phyloP scores from a whole-genome alignment of 2,329 filamentous ascomycete genomes.

The Alternaria rosae region DNA sequence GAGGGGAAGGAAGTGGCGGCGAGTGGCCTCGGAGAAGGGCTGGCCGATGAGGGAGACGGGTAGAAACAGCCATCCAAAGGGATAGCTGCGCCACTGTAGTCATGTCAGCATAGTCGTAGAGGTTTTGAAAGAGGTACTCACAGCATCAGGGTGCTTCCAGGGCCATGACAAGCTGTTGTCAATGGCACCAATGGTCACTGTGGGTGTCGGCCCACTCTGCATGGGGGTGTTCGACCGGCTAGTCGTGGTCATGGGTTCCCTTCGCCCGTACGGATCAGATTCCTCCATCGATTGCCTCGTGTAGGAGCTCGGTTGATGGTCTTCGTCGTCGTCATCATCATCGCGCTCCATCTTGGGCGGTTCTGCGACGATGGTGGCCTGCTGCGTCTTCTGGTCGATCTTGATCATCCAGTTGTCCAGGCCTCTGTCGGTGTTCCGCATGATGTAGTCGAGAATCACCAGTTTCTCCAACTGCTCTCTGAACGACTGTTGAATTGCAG shows the following conservation, averaged over 20 bases:
- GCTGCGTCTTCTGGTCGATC: constrained; percentile 83
- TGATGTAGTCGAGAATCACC: constrained; percentile 97
- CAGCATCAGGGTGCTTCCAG: constrained; percentile 97
- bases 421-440: constrained; percentile 97
- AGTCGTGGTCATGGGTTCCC: constrained; percentile 83
- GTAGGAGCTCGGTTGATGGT: constrained; percentile 57
- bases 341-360: constrained; percentile 71
- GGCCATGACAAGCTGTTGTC: constrained; percentile 99
- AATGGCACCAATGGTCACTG: constrained; percentile 86
- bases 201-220: constrained; percentile 60
- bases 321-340: constrained; percentile 40
- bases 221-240: constrained; percentile 65
- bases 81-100: constrained; percentile 78
- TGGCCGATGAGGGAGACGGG: constrained; percentile 95
- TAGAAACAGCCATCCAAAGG: constrained; percentile 97
- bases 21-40: constrained; percentile 92
- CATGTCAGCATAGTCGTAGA: constrained; percentile 19
- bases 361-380: constrained; percentile 86
- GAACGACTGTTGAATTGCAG: constrained; percentile 86
- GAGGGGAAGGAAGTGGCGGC: constrained; percentile 93
- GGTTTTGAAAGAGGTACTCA: constrained; percentile 48
- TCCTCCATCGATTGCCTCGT: constrained; percentile 69
- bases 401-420: constrained; percentile 99
- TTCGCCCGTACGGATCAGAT: constrained; percentile 71
- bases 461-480: constrained; percentile 95